phyloP scores from a whole-genome alignment of 2,329 filamentous ascomycete genomes.

The Colletotrichum karsti region DNA sequence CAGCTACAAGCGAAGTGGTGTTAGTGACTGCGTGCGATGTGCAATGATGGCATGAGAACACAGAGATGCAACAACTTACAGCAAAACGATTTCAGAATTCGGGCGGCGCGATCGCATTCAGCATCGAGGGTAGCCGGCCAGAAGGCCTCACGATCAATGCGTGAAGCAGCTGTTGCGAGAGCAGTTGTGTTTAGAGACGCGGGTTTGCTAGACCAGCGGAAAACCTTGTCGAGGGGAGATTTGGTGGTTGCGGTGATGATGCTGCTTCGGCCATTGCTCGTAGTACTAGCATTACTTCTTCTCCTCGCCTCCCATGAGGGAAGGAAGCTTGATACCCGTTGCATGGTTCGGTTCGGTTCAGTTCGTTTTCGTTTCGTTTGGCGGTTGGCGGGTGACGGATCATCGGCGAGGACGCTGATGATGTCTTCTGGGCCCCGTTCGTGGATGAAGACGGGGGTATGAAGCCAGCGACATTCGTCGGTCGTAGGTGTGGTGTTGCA shows the following conservation, averaged over 20 bases:
- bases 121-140: conserved; percentile 88
- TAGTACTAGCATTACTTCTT: conserved; percentile 35
- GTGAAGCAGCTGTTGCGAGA: conserved; percentile 67
- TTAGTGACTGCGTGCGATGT: conserved; percentile 13
- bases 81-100: conserved; percentile 91
- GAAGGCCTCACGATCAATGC: conserved; percentile 78
- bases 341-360: conserved; percentile 41
- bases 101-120: conserved; percentile 90
- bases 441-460: conserved; percentile 17
- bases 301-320: conserved; percentile 55
- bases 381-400: background rate
- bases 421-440: conserved; percentile 13
- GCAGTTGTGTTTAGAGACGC: conserved; percentile 57
- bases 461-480: conserved; percentile 27
- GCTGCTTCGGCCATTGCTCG: conserved; percentile 19
- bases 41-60: background rate
- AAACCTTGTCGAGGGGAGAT: conserved; percentile 45
- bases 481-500: conserved; percentile 8
- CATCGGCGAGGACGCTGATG: background rate
- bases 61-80: conserved; percentile 59
- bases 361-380: conserved; percentile 27
- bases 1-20: conserved; percentile 46
- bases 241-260: conserved; percentile 34
- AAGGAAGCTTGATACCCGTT: conserved; percentile 53
- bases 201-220: conserved; percentile 56